Conservation (phyloP, 2,329 filamentous ascomycete species). For the Bipolaris oryzae region DNA sequence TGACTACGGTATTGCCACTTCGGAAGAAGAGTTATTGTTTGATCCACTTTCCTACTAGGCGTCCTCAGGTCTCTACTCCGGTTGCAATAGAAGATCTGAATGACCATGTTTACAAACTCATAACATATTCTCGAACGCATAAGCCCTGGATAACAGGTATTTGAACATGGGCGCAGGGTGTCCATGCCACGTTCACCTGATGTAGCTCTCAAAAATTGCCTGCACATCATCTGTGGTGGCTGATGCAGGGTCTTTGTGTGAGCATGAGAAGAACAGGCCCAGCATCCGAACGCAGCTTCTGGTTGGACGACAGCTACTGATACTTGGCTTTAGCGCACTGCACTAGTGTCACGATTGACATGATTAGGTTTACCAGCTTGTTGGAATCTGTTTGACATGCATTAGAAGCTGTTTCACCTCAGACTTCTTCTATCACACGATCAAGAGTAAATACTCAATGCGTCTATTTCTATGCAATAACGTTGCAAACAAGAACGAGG, state of each 20-base stretch:
- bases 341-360: neutral
- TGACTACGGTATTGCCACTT: neutral
- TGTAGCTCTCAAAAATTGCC: neutral
- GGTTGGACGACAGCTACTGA: neutral
- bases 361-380: neutral
- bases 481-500: neutral
- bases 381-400: neutral
- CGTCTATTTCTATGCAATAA: neutral
- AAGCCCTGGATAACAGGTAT: neutral
- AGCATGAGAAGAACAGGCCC: neutral
- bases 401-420: neutral
- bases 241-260: neutral
- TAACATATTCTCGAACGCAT: neutral
- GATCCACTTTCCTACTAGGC: neutral
- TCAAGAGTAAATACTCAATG: neutral
- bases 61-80: neutral
- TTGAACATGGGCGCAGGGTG: neutral
- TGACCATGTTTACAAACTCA: neutral
- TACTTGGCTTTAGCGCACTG: neutral
- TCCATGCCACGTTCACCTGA: neutral
- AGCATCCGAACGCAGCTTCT: neutral
- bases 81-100: neutral
- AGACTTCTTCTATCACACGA: neutral
- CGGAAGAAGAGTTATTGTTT: conserved; percentile 9
- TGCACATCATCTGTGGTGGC: neutral